Percentiles rank a stretch among this genome's conserved stretches.
Evolutionary conservation across 495 filamentous ascomycete genomes (phyloP).

Genomic region (Patellaria atrata): DNA sequence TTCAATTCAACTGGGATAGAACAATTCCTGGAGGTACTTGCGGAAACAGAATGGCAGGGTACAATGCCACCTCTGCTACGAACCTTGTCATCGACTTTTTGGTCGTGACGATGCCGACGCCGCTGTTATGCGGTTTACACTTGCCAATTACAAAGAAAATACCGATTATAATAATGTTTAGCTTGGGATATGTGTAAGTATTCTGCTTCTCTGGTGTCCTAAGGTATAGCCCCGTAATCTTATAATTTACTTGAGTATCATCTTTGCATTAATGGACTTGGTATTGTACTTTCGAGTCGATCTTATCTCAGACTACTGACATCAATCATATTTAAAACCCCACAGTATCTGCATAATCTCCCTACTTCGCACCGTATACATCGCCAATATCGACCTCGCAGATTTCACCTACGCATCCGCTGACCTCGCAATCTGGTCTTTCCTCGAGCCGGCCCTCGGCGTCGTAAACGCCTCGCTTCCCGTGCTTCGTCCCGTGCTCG

Average conservation of each 20-base stretch:
- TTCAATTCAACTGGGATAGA: slow-evolving; percentile 9
- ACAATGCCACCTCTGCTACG: neutral
- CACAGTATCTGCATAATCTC: too few species aligned
- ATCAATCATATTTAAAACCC: too few species aligned
- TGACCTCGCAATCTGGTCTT: slow-evolving; percentile 8
- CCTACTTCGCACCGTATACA: neutral
- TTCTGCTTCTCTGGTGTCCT: too few species aligned
- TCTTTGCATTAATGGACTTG: too few species aligned
- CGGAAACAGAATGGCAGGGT: slow-evolving; percentile 3
- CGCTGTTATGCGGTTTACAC: neutral
- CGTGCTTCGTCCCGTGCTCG: slow-evolving; percentile 9
- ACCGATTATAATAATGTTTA: neutral
- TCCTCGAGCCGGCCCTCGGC: slow-evolving; percentile 10
- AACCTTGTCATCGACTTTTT: slow-evolving; percentile 2
- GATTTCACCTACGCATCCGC: slow-evolving; percentile 11
- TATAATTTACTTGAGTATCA: too few species aligned
- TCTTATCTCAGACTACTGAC: too few species aligned
- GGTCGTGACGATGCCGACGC: neutral
- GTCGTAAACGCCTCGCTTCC: slow-evolving; percentile 12
- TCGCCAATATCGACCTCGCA: neutral
- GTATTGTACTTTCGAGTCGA: too few species aligned
- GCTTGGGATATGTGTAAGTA: too few species aligned
- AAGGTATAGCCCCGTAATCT: too few species aligned
- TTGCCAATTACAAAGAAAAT: neutral
- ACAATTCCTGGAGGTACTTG: slow-evolving; percentile 2